Evolutionary conservation across 371 early-diverging fungal species (phyloP).

Genomic region (Synchytrium microbalum): DNA sequence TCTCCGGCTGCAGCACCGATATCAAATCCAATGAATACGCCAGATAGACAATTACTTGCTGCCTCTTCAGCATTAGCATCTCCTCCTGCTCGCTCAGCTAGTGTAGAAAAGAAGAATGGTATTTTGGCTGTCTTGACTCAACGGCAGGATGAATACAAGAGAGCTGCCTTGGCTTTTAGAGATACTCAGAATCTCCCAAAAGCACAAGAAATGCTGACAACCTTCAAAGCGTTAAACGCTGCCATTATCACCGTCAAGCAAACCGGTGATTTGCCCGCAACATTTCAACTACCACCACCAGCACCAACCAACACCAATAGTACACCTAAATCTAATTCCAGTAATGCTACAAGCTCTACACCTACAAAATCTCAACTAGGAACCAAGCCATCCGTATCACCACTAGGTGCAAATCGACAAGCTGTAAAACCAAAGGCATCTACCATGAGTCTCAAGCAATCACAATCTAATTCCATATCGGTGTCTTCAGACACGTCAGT

Average conservation of each 20-base stretch:
- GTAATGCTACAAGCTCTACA: conserved; percentile 9
- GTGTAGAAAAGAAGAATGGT: conserved; percentile 8
- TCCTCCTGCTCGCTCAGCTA: neutral
- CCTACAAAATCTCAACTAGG: neutral
- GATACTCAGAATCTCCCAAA: conserved; percentile 35
- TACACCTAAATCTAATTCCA: conserved; percentile 1
- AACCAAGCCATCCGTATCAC: conserved; percentile 3
- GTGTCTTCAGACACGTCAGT: neutral
- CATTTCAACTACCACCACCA: conserved; percentile 38
- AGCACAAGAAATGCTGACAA: conserved; percentile 51
- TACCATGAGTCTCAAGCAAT: neutral
- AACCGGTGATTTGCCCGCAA: conserved; percentile 25
- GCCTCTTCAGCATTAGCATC: neutral
- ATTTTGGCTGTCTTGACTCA: conserved; percentile 27
- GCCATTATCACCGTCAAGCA: conserved; percentile 22
- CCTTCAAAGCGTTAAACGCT: conserved; percentile 36
- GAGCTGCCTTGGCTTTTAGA: conserved; percentile 53
- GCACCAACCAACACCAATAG: conserved; percentile 24
- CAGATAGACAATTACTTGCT: neutral
- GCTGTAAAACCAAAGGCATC: neutral
- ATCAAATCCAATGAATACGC: neutral
- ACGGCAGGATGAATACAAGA: conserved; percentile 53
- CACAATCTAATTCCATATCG: neutral
- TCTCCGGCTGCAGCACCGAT: neutral
- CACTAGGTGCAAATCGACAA: neutral